Percentiles rank a stretch among this genome's conserved stretches.
These are phyloP conservation scores for Fusarium napiforme DNA, from an alignment of 2,329 filamentous ascomycete genomes.

Conservation along the genomic window DNA sequence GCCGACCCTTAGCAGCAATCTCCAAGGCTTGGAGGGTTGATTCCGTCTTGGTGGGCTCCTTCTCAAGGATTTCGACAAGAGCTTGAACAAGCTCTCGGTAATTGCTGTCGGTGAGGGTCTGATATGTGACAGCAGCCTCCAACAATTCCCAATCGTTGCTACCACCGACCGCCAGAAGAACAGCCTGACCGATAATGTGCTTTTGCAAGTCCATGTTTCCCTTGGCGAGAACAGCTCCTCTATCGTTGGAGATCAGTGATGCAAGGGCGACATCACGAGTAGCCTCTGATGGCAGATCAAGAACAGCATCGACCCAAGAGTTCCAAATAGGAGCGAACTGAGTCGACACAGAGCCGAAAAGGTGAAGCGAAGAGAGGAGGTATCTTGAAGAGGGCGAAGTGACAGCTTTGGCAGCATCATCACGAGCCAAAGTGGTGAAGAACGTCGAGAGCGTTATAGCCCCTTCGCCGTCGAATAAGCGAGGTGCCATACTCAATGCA, in stretches of 20 bases:
- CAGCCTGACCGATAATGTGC: conserved; percentile 56
- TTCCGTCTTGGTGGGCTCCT: conserved; percentile 43
- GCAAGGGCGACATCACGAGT: conserved; percentile 51
- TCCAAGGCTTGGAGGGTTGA: conserved; percentile 59
- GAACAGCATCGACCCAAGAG: conserved; percentile 55
- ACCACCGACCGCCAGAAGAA: conserved; percentile 52
- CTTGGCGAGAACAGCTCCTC: conserved; percentile 53
- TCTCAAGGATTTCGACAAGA: conserved; percentile 48
- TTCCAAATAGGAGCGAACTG: conserved; percentile 58
- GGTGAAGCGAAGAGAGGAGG: conserved; percentile 72
- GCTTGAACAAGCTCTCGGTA: conserved; percentile 50
- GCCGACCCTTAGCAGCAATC: conserved; percentile 57
- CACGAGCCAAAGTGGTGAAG: conserved; percentile 62
- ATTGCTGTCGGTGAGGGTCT: conserved; percentile 52
- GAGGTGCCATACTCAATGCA: conserved; percentile 52
- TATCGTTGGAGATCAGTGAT: conserved; percentile 59
- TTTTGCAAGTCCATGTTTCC: conserved; percentile 57
- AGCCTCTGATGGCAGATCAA: conserved; percentile 46
- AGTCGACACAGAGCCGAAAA: conserved; percentile 58
- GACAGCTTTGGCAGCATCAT: conserved; percentile 68
- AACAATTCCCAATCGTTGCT: conserved; percentile 58
- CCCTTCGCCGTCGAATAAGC: conserved; percentile 53
- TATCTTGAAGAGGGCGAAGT: conserved; percentile 75
- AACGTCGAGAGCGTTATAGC: conserved; percentile 54
- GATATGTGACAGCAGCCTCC: conserved; percentile 58